Evolutionary conservation across 164 flowering plant species (phyloP).

Genomic region (Euptelea pleiosperma): DNA sequence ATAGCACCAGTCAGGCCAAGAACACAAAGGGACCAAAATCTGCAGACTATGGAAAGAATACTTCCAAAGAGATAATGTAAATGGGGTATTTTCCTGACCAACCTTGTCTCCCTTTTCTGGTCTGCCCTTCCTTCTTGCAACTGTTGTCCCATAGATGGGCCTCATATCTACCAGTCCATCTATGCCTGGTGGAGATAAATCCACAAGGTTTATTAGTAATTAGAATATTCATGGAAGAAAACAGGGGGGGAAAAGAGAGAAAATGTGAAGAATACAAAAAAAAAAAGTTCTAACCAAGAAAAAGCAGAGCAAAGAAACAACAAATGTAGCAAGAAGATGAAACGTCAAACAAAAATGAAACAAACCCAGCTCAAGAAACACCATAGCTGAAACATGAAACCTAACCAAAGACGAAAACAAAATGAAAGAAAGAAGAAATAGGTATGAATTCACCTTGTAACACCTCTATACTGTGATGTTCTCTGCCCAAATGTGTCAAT

Average conservation of each 20-base stretch:
- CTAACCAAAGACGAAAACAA: not conserved
- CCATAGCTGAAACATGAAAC: not conserved
- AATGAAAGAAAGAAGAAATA: not conserved
- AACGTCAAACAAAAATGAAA: not conserved
- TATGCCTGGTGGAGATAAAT: conserved; percentile 47
- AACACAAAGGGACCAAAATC: conserved; percentile 16
- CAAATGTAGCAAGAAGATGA: not conserved
- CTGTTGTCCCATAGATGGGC: conserved; percentile 96
- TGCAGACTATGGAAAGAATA: conserved; percentile 14
- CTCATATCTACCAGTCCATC: conserved; percentile 95
- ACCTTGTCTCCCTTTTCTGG: conserved; percentile 97
- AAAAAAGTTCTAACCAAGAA: not conserved
- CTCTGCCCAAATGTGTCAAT: conserved; percentile 86
- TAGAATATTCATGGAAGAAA: not conserved
- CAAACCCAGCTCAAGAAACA: not conserved
- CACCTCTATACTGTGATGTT: conserved; percentile 87
- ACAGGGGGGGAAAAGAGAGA: not conserved
- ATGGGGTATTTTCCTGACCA: conserved; percentile 17
- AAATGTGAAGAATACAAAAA: not conserved
- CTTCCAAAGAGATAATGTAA: conserved; percentile 15
- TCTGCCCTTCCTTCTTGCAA: conserved; percentile 92
- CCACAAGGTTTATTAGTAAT: not conserved
- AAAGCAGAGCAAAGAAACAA: not conserved
- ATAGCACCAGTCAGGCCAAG: conserved; percentile 26
- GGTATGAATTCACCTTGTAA: conserved; percentile 46